Evolutionary conservation across 441 rosid species (phyloP), one percentile per base, ranked within the genome.

Genomic region (Arabidopsis lyrata): DNA sequence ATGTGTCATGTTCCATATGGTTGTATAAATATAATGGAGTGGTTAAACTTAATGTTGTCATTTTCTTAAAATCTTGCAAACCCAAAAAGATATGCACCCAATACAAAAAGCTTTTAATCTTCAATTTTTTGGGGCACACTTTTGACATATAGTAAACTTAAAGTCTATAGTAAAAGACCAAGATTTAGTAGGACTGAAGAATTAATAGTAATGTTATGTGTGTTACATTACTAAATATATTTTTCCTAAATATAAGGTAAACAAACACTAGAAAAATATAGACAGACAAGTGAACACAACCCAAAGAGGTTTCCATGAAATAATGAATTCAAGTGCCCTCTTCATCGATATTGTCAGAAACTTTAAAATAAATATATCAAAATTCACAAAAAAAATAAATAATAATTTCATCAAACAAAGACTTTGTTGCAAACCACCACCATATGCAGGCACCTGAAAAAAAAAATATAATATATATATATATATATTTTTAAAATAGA

Each of bases 11-110:
- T 62, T 63, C 70, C 75, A 55, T 63, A 68, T 68, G 74, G 74
- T 54, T 62, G 41, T 54, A 68, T 75, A 54, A 69, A 34, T 54
- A 68, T 75, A 54, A 69, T 76, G 74, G 79, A 76, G 79, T 76
- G 60, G 75, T 68, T 75, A 36, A 53, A 32, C 73, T 38, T 8
- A 7, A 44, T 68, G 50, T 59, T 67, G 68, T 55, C 79, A 68
- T 75, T 69, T 29, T 54, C 74, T 54, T 45, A 9, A 74, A 41
- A 53, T 32, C 18, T 20, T 35, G 39, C 18, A 54, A 75, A 11
- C 45, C 59, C 36, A 3, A 38, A 75, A 42, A 53, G 42, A 63
- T 68, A 13, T 35, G n/a, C 39, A 61, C 35, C 35, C 27, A 7
- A 61, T 57, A 36, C 32, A 36, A 9, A 24, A 13, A 39, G 8